Evolutionary conservation across 2,329 filamentous ascomycete species (phyloP), one percentile per base, ranked within the genome.

Genomic region (Xylariomycetidae sp.): DNA sequence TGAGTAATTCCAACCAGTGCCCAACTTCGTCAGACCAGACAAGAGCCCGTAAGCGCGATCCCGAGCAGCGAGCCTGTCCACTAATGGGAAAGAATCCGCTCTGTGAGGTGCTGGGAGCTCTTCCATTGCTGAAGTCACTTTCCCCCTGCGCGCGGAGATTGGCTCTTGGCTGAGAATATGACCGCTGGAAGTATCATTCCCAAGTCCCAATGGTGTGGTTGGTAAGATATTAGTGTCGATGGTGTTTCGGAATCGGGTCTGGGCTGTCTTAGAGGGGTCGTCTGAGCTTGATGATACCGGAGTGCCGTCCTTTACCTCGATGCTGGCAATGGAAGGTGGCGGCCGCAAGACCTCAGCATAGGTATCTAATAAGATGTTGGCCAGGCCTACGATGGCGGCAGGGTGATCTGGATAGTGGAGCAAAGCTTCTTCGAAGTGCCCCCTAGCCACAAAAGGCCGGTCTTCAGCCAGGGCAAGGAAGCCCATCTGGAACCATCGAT

Each of bases 1-100:
- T 0, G 85, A 80, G 56, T 82, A 76, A 59, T 95, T 90, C 92
- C 92, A 98, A 0, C 87, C 85, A 10, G 69, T 72, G 7, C 90
- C 90, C 7, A 89, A 74, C 56, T 88, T 93, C 3, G 89, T 96
- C 33, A 96, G 65, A 0, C 79, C 76, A 0, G 83, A 84, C 3
- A 98, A 68, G 12, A 98, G 70, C 10, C 81, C 83, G 53, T 88
- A 92, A 0, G 92, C 92, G 31, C 92, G 76, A 54, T 96, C 92
- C 14, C 90, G 79, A 12, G 89, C 85, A 4, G 89, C 85, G n/a
- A 96, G 75, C 9, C 88, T 78, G 56, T 92, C 88, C 20, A 87
- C 69, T 12, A 82, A 72, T 12, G 82, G 83, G 4, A 88, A 71
- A 2, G 79, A 78, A 32, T 69, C 70, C 25, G 65, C 72, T 60